Conservation (phyloP, 768 basidiomycete species). For the Lentinula edodes region DNA sequence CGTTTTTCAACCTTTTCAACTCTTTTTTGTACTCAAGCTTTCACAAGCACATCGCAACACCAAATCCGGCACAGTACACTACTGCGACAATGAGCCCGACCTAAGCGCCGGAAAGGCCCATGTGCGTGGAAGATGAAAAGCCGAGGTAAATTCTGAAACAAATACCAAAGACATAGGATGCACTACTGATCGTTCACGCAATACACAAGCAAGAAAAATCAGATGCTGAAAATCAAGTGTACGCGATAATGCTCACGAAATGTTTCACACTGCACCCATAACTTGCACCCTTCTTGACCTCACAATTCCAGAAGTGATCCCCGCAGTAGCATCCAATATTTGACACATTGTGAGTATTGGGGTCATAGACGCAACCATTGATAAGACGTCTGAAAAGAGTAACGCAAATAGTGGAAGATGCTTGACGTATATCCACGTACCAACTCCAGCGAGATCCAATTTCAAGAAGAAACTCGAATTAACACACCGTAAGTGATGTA, state of each 20-base stretch:
- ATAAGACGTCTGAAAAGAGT: conserved; percentile 63
- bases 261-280: conserved; percentile 72
- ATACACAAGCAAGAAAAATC: too few relatives aligned
- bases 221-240: too few relatives aligned
- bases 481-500: conserved; percentile 61
- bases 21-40: conserved; percentile 65
- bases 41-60: conserved; percentile 45
- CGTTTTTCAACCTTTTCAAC: conserved; percentile 55
- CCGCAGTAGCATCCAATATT: conserved; percentile 74
- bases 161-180: conserved; percentile 39
- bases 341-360: conserved; percentile 78
- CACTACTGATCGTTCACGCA: too few relatives aligned
- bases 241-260: conserved; percentile 45
- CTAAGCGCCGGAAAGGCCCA: conserved; percentile 77
- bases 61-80: conserved; percentile 48
- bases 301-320: conserved; percentile 70
- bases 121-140: conserved; percentile 39
- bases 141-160: conserved; percentile 78
- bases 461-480: conserved; percentile 62
- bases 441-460: conserved; percentile 80
- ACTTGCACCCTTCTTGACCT: conserved; percentile 79
- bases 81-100: conserved; percentile 70
- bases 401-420: conserved; percentile 29
- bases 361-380: conserved; percentile 60
- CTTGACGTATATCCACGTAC: conserved; percentile 22